These are phyloP conservation scores for Jackrogersella minutella DNA, from an alignment of 495 filamentous ascomycete genomes.

Conservation along the genomic window DNA sequence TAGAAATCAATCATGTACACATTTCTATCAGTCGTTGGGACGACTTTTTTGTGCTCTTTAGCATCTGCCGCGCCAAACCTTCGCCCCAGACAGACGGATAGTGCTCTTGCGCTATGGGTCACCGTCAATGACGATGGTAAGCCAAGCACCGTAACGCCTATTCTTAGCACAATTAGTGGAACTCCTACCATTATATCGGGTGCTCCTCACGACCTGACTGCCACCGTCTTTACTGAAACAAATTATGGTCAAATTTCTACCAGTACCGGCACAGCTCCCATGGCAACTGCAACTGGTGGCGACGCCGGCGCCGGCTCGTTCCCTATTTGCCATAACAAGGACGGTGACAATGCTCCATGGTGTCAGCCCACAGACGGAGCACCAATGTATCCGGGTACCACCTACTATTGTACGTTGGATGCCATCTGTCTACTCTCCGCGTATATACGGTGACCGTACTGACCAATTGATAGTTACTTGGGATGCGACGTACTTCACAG, in stretches of 20 bases:
- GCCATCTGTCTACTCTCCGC: background rate
- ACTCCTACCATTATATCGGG: slow-evolving; percentile 50
- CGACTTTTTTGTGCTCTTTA: slow-evolving; percentile 29
- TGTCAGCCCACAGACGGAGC: slow-evolving; percentile 48
- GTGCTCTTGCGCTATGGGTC: slow-evolving; percentile 48
- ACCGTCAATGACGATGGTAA: slow-evolving; percentile 50
- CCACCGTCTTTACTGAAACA: slow-evolving; percentile 50
- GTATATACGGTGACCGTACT: background rate
- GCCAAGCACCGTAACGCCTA: slow-evolving; percentile 50
- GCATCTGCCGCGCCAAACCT: slow-evolving; percentile 28
- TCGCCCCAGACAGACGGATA: slow-evolving; percentile 35
- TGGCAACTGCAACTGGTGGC: slow-evolving; percentile 42
- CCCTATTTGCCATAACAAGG: slow-evolving; percentile 48
- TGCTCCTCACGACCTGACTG: slow-evolving; percentile 53
- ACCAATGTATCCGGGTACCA: slow-evolving; percentile 44
- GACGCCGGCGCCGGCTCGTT: slow-evolving; percentile 48
- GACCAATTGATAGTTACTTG: slow-evolving; percentile 49
- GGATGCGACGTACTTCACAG: slow-evolving; percentile 53
- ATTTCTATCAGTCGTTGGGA: slow-evolving; percentile 8
- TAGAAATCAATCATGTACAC: slow-evolving; percentile 13
- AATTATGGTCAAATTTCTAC: slow-evolving; percentile 43
- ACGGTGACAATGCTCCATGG: slow-evolving; percentile 51
- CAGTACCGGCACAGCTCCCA: slow-evolving; percentile 40
- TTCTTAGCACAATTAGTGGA: slow-evolving; percentile 49
- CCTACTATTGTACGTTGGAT: slow-evolving; percentile 50